Base-by-base conservation (phyloP, 768 basidiomycete genomes). In the Panellus pusillus region DNA sequence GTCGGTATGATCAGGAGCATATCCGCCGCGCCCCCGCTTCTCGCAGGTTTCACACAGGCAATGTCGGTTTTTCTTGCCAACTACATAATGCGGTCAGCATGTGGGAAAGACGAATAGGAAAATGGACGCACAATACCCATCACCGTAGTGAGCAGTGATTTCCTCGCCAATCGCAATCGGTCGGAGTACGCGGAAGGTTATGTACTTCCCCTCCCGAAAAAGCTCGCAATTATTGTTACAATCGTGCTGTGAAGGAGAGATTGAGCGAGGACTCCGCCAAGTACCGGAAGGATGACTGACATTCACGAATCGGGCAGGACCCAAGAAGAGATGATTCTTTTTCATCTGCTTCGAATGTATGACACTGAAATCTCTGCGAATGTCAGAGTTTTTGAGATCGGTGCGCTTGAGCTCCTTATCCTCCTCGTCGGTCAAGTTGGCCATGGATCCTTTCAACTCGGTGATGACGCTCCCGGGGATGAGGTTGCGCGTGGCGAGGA, bases 361-460 rank as follows among this genome's bases (percentile, higher is more conserved):
- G 64, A 93, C 91, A 68, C 89, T 92, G 67, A 93, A 93, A 68
- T 93, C 91, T 63, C 89, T 77, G 55, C 91, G 83, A 59, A 90
- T 90, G 63, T 90, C 88, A 36, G 78, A 77, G 61, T 88, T 86
- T 48, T 84, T 79, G 55, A 84, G 75, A 70, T 88, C 87, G 9
- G 89, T 91, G 29, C 89, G 82, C 68, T 93, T 91, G 60, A 93
- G 82, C 58, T 91, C 91, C 66, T 80, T 82, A 64, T 93, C 91
- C 65, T 93, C 91, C 58, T 89, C 87, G 48, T 89, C 87, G 15
- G 89, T 89, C 41, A 93, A 72, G 66, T 92, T 84, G 15, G 92
- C 91, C 88, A 93, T 89, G 9, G 91, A 93, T 32, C 91, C 91
- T 68, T 93, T 92, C 44, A 93, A 77, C 65, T 93, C 91, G n/a